These are phyloP conservation scores for Hypoxylon sp. DNA, from an alignment of 2,329 filamentous ascomycete genomes.

Conservation along the genomic window DNA sequence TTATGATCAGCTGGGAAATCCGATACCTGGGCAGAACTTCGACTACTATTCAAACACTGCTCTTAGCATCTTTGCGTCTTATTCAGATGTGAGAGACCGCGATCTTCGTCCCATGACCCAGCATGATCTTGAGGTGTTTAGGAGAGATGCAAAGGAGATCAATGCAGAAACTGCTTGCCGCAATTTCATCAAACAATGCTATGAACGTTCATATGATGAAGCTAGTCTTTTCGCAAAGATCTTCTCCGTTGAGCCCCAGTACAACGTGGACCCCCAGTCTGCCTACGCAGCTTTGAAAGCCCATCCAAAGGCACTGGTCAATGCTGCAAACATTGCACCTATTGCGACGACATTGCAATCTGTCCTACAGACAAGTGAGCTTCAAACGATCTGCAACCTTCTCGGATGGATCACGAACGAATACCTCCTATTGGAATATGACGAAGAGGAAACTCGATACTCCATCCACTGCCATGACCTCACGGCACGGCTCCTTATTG, in stretches of 20 bases:
- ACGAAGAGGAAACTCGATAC: constrained; percentile 70
- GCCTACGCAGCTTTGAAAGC: constrained; percentile 66
- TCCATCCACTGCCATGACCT: constrained; percentile 69
- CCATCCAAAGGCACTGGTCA: constrained; percentile 66
- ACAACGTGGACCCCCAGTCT: constrained; percentile 65
- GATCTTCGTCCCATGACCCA: constrained; percentile 68
- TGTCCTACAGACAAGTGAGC: constrained; percentile 62
- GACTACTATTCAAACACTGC: constrained; percentile 70
- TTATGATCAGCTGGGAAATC: constrained; percentile 67
- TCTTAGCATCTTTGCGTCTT: constrained; percentile 69
- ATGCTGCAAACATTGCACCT: constrained; percentile 68
- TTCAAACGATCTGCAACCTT: constrained; percentile 68
- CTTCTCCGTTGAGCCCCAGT: constrained; percentile 70
- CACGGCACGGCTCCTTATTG: constrained; percentile 68
- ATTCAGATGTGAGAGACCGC: constrained; percentile 67
- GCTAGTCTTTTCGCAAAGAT: constrained; percentile 67
- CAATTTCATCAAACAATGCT: constrained; percentile 72
- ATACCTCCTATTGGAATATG: constrained; percentile 69
- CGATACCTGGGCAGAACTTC: constrained; percentile 61
- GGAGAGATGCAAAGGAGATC: constrained; percentile 64
- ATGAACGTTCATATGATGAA: constrained; percentile 71
- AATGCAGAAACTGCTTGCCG: constrained; percentile 69
- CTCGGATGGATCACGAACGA: constrained; percentile 72
- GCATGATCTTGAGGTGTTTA: constrained; percentile 69
- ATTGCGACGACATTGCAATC: constrained; percentile 66